These are phyloP conservation scores for Bodo saltans DNA, from an alignment of 78 protist genomes.

Conservation along the genomic window DNA sequence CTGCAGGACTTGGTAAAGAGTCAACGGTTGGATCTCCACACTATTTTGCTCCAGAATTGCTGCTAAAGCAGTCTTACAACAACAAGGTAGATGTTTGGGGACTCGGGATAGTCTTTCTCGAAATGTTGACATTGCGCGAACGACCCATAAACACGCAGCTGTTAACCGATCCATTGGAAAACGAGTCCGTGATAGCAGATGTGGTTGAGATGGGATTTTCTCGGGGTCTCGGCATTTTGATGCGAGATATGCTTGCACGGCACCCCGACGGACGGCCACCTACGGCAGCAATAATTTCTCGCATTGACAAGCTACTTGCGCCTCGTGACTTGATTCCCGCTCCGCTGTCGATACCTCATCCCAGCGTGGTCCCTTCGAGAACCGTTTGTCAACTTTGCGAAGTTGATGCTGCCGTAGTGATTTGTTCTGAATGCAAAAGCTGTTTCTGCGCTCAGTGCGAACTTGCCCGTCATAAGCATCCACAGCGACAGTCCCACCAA, in stretches of 20 bases:
- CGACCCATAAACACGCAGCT: constrained; percentile 27
- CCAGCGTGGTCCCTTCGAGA: too few relatives aligned
- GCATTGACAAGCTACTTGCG: too few relatives aligned
- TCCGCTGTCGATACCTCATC: too few relatives aligned
- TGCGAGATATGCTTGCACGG: background rate
- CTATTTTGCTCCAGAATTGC: constrained; percentile 38
- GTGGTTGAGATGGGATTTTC: constrained; percentile 2
- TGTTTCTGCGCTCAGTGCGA: too few relatives aligned
- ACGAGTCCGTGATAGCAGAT: constrained; percentile 4
- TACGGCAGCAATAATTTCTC: background rate
- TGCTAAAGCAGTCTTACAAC: constrained; percentile 10
- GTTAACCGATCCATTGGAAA: background rate
- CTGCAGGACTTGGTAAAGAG: background rate
- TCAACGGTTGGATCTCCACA: constrained; percentile 14
- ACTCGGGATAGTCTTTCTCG: constrained; percentile 13
- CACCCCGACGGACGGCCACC: background rate
- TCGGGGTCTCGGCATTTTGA: constrained; percentile 19
- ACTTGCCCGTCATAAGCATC: too few relatives aligned
- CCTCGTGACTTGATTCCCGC: too few relatives aligned
- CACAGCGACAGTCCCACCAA: too few relatives aligned
- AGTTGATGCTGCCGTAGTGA: too few relatives aligned
- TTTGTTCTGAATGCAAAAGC: too few relatives aligned
- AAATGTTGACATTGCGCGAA: constrained; percentile 6
- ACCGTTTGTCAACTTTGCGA: too few relatives aligned
- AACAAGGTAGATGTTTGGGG: constrained; percentile 39